These are phyloP conservation scores for Aeminium ludgeri DNA, from an alignment of 495 filamentous ascomycete genomes.

Conservation along the genomic window DNA sequence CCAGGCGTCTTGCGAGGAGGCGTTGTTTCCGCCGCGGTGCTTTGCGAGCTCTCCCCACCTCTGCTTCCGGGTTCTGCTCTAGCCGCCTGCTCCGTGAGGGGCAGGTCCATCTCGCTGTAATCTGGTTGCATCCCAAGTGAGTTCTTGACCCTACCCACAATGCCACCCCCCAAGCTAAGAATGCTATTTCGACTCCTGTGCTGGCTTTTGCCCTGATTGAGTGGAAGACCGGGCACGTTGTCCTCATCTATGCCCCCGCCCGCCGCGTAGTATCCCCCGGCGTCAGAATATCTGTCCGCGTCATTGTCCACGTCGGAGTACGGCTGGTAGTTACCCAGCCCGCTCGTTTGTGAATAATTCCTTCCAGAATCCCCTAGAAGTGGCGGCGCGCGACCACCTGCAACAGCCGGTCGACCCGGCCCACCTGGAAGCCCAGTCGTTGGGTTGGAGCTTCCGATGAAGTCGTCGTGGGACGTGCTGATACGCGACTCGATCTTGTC, in stretches of 20 bases:
- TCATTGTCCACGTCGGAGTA: constrained; percentile 82
- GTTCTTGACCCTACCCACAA: constrained; percentile 72
- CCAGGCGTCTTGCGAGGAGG: constrained; percentile 9
- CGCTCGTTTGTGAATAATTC: constrained; percentile 72
- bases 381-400: constrained; percentile 14
- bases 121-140: constrained; percentile 82
- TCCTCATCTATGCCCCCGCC: constrained; percentile 44
- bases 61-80: constrained; percentile 26
- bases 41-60: constrained; percentile 29
- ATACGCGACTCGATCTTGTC: constrained; percentile 50
- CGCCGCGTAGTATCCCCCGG: constrained; percentile 39
- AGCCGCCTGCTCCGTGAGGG: constrained; percentile 54
- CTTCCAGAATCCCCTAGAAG: constrained; percentile 24
- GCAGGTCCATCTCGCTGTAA: constrained; percentile 96
- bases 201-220: constrained; percentile 31
- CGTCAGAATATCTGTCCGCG: constrained; percentile 23
- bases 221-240: constrained; percentile 29
- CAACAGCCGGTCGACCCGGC: constrained; percentile 21
- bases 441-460: constrained; percentile 46
- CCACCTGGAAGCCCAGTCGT: constrained; percentile 37
- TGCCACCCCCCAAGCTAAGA: constrained; percentile 65
- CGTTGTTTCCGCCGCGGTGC: not conserved
- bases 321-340: constrained; percentile 67
- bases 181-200: constrained; percentile 71
- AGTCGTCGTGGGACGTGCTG: constrained; percentile 87